Evolutionary conservation across 768 basidiomycete genomes (phyloP), one percentile per base, ranked within the genome.

Genomic region (Mrakia blollopis): DNA sequence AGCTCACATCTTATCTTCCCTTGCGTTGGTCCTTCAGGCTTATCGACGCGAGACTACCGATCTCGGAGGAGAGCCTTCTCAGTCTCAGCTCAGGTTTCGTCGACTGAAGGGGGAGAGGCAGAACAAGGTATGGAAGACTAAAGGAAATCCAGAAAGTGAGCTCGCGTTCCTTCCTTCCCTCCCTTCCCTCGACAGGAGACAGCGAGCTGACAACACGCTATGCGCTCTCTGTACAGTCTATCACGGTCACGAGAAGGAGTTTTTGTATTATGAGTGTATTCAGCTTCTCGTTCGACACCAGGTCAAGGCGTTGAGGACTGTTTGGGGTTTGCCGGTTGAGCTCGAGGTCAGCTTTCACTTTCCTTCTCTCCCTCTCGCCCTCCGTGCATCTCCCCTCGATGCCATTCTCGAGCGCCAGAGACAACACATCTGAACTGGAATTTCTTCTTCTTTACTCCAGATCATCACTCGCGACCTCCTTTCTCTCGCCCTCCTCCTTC

Each of bases 231-330:
- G 11, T 30, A 35, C 80, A 97, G 94, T 93, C 62, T 95, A 93
- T 80, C 90, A 93, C 80, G 94, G 93, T 10, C 87, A 88, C 23
- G 87, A 91, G 76, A 92, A 89, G 21, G 87, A 89, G 54, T 93
- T 87, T 81, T 89, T 91, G 76, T 92, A 92, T 80, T 91, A 92
- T 78, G 91, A 94, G 79, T 92, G 91, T 80, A 85, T 92, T 50
- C 95, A 97, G 83, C 84, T 93, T 0, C 85, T 97, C 73, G 85
- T 96, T 16, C 87, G 94, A 44, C 88, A 89, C 80, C 94, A 97
- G 83, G 84, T 94, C 18, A 85, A 84, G 9, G 86, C 87, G n/a
- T 83, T 94, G 76, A 86, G 82, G 6, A 80, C 81, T 18, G 79
- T 88, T 14, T 94, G 93, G 93, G 82, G 85, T n/a, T 85, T 94